Conservation (phyloP, 2,329 filamentous ascomycete genomes). For the Periconia sp. region DNA sequence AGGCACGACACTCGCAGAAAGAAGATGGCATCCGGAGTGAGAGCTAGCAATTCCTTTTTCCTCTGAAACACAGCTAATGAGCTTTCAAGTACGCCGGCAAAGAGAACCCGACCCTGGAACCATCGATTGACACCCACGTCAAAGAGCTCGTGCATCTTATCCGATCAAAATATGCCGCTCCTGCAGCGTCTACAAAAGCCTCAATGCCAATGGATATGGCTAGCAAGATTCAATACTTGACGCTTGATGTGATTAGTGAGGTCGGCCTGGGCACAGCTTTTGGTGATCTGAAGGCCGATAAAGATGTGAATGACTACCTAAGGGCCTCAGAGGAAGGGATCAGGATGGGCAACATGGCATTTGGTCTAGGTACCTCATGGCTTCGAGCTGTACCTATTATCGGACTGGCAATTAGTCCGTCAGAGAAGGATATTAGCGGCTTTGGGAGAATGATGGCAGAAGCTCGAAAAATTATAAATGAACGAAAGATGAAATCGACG, state of each 20-base stretch:
- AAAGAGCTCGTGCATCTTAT: constrained; percentile 57
- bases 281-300: constrained; percentile 58
- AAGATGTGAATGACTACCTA: constrained; percentile 56
- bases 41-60: not conserved
- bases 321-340: constrained; percentile 50
- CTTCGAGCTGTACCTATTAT: constrained; percentile 30
- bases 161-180: constrained; percentile 51
- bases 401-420: constrained; percentile 35
- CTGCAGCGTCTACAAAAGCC: constrained; percentile 17
- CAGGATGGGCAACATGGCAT: constrained; percentile 33
- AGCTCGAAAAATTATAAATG: constrained; percentile 33
- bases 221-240: constrained; percentile 58
- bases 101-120: constrained; percentile 60
- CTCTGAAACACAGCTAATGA: constrained; percentile 4
- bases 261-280: constrained; percentile 60
- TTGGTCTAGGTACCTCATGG: constrained; percentile 34
- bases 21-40: constrained; percentile 59
- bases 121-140: constrained; percentile 56
- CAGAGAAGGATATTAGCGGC: constrained; percentile 43
- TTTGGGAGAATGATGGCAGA: constrained; percentile 43
- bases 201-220: constrained; percentile 55
- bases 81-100: constrained; percentile 58
- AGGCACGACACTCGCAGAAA: constrained; percentile 52
- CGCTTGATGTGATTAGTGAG: constrained; percentile 62
- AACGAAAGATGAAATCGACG: constrained; percentile 53